Evolutionary conservation across 139 green algal species (phyloP).

Genomic region (Dunaliella sp.): DNA sequence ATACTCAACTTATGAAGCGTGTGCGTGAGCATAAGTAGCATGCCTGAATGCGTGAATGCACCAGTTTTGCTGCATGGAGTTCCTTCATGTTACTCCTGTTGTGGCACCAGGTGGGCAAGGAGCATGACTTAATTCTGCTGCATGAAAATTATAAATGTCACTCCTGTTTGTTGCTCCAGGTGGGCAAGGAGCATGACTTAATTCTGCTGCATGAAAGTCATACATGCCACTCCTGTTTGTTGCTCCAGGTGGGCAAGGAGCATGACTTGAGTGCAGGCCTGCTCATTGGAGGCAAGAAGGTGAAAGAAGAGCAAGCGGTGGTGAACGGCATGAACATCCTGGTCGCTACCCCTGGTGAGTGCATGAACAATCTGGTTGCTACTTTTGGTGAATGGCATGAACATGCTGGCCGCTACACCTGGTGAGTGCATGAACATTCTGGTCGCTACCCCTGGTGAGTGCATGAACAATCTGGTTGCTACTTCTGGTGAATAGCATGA

Average conservation of each 20-base stretch:
- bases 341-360: slow-evolving; percentile 77
- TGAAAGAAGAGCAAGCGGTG: slow-evolving; percentile 73
- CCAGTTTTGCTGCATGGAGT: too few species aligned
- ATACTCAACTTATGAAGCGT: too few species aligned
- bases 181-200: slow-evolving; percentile 63
- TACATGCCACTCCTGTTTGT: too few species aligned
- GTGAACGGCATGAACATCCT: slow-evolving; percentile 87
- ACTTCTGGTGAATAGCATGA: too few species aligned
- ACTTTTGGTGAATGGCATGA: slow-evolving; percentile 75
- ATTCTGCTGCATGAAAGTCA: slow-evolving; percentile 20
- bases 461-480: too few species aligned
- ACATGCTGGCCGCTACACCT: slow-evolving; percentile 90
- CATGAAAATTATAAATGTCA: too few species aligned
- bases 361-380: too few species aligned
- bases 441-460: slow-evolving; percentile 77
- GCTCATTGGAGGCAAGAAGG: slow-evolving; percentile 93
- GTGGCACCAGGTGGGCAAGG: neutral
- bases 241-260: slow-evolving; percentile 68
- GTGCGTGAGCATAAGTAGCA: too few species aligned
- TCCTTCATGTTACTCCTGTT: too few species aligned
- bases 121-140: too few species aligned
- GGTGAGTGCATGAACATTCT: slow-evolving; percentile 91
- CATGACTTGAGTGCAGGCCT: slow-evolving; percentile 86
- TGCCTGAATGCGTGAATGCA: neutral
- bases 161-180: too few species aligned